Evolutionary conservation across 306 rosid genomes (phyloP), one percentile per base, ranked within the genome.

Genomic region (Cucurbita argyrosperma): DNA sequence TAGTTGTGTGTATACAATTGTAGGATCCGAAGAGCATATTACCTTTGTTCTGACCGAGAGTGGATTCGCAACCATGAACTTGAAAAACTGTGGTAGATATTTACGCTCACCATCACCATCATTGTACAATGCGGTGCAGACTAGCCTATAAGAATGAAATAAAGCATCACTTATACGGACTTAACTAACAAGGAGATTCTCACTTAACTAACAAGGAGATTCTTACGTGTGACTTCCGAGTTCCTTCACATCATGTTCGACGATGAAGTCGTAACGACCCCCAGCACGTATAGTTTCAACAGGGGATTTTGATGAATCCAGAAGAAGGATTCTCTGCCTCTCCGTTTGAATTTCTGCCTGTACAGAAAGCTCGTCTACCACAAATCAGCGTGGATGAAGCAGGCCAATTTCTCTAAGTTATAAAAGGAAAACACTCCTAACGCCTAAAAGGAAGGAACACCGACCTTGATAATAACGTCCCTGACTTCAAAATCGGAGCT

Each of bases 301-400:
- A 1, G 97, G 96, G 1, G 96, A 82, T 76, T 94, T 94, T 15
- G 98, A 85, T 2, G 98, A 90, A 74, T 94, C 98, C 75, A 90
- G 64, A 58, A 94, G 96, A 73, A 94, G 88, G 57, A 94, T 90
- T 68, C 96, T 88, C 90, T 89, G 98, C 82, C 87, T 89, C 80
- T 94, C 98, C 12, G 98, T 94, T 80, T 94, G 98, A 83, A 94
- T 94, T 79, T 94, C 98, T 47, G 98, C 97, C 97, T 93, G 83
- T 40, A 46, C 66, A 68, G 72, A 46, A 18, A 66, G 2, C 13
- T 70, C 58, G 37, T 38, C 16, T 16, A 18, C 49, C 14, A 39
- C n/a, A 30, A 30, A 60, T 60, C 45, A 60, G 66, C 35, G 5
- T 60, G 66, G n/a, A 35, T 35, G 50, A 63, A 40, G 51, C 71